Evolutionary conservation across 176 grass and related monocot species (phyloP), one percentile per base, ranked within the genome.

Genomic region (Musa acuminata): DNA sequence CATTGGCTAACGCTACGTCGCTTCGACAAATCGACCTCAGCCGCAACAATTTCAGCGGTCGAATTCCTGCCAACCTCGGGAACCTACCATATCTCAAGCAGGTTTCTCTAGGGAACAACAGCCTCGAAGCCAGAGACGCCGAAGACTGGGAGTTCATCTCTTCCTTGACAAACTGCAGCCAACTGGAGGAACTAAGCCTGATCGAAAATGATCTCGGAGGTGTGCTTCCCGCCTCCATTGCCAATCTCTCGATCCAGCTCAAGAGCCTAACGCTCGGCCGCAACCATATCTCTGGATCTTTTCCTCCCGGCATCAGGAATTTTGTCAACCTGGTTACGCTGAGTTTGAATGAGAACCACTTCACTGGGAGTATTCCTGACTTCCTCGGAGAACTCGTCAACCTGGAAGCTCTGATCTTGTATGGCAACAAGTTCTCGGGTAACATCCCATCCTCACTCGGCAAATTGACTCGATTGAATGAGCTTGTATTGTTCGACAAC

Each of bases 331-430:
- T 96, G 24, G 51, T 14, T 54, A 17, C 59, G 0, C 55, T 96
- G 74, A 21, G 68, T 14, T 80, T 96, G 75, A 29, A 71, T 2
- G 43, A 82, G n/a, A 96, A 92, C 52, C 82, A 73, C 69, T 80
- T 89, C 62, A 78, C 82, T 55, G 84, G 82, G 16, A 2, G 20
- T 51, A 89, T 96, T 76, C 92, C 89, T 7, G 11, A 3, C 9
- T 74, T 53, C 3, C 70, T 92, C 55, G 69, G 92, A 22, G 85
- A 81, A 27, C 75, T 96, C 1, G 14, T 1, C 1, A 76, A 80
- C 0, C 62, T 96, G 69, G 0, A 73, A 74, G 1, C 64, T 3
- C 69, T 96, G 12, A 17, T 21, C 43, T 78, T 96, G 8, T 84
- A 77, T 0, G 79, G 0, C 9, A 96, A 96, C 69, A 80, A 9